Evolutionary conservation across 176 grass and related monocot genomes (phyloP).

Genomic region (Ampelocalamus luodianensis): DNA sequence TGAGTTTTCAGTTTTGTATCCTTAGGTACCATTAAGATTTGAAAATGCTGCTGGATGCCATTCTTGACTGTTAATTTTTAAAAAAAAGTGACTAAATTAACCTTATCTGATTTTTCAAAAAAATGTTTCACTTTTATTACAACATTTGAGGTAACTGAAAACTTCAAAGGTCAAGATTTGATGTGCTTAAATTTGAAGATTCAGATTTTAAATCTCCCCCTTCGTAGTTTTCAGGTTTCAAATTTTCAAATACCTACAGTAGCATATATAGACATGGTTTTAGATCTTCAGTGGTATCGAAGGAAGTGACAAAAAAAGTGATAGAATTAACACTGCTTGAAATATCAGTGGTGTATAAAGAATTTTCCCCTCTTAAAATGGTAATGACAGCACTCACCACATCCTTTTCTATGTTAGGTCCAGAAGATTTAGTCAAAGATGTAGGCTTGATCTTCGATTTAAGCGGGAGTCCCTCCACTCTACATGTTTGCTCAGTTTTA

Average conservation of each 20-base stretch:
- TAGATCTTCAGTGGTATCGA: not conserved
- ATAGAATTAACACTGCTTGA: constrained; percentile 25
- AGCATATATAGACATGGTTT: constrained; percentile 4
- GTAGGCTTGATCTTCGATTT: constrained; percentile 43
- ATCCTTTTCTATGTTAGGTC: constrained; percentile 34
- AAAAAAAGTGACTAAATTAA: not conserved
- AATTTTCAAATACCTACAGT: constrained; percentile 1
- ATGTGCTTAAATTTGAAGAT: not conserved
- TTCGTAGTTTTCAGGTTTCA: not conserved
- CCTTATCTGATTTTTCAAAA: not conserved
- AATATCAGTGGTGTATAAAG: not conserved
- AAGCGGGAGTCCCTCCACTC: constrained; percentile 39
- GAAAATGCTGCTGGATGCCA: not conserved
- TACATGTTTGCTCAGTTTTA: constrained; percentile 33
- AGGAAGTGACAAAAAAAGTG: not conserved
- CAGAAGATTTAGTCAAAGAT: constrained; percentile 53
- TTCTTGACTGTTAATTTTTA: not conserved
- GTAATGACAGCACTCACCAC: constrained; percentile 51
- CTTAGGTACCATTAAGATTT: not conserved
- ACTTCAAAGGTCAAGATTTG: not conserved
- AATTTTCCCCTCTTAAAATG: not conserved
- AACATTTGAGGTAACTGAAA: not conserved
- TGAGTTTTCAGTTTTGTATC: constrained; percentile 11
- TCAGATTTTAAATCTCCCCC: not conserved
- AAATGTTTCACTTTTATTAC: not conserved